Base-by-base conservation (phyloP, 2,329 filamentous ascomycete genomes). In the Aspergillus caelatus region DNA sequence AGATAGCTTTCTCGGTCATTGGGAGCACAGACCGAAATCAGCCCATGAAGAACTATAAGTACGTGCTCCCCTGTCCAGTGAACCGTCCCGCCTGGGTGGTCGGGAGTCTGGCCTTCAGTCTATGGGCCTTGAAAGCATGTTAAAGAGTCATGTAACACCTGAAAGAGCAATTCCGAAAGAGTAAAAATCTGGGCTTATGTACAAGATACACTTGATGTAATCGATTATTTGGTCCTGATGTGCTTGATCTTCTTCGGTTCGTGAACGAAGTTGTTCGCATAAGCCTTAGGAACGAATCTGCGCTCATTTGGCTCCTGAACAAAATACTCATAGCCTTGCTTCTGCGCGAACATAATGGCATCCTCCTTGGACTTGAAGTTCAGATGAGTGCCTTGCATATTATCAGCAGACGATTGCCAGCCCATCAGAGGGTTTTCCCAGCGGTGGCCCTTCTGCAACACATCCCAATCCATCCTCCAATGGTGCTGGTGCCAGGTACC, bases 401-500 rank as follows among this genome's bases (percentile, higher is more conserved):
- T 88, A 80, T 99, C 95, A 61, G 86, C 94, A 21, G 93, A 96
- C 28, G 94, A 98, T 78, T 97, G 94, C 96, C 96, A 99, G 65
- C 95, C 95, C 88, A 99, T 99, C 78, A 99, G 82, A 54, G 91
- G 92, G 82, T 99, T 99, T 84, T 99, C 95, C 96, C 95, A 99
- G 72, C 95, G 88, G 81, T 97, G 92, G 65, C 95, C 95, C 83
- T 96, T 97, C 72, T 85, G 81, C 36, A 98, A 85, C 56, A 96
- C 88, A 78, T 99, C 95, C 95, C 95, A 99, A 79, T 99, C 95
- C 93, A 99, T 96, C 57, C 94, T 90, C 95, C 95, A 99, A 74
- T 91, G 87, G 76, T 91, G 88, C 61, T 87, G 83, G 76, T 92
- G 89, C 91, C 92, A 97, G 72, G 88, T 87, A 68, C 95, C 94